Evolutionary conservation across 169 alveolate species (phyloP), one percentile per base, ranked within the genome.

Genomic region (Blepharisma undulans): DNA sequence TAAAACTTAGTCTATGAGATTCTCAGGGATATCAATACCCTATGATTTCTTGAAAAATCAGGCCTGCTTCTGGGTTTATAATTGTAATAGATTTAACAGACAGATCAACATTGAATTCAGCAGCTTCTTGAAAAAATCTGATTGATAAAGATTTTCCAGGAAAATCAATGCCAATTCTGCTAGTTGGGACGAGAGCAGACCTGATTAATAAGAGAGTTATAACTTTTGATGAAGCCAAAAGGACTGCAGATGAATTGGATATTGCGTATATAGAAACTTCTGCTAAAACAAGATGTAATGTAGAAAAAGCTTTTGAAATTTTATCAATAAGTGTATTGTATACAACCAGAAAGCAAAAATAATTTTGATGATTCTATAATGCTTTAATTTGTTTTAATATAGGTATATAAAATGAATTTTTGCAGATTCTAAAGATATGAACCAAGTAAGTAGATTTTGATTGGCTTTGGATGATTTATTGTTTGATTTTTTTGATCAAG

Each of bases 131-230:
- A 48, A 48, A 5, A 48, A 48, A 18, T 3, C 1, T 10, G 66
- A 2, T 48, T 2, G 14, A 48, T 2, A 0, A 1, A 18, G 14
- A 48, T 1, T 18, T 48, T 48, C 66, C 66, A 5, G 66, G 0
- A 48, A 98, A 99, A 33, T 97, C 98, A 90, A 98, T 98, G 97
- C 98, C 98, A 78, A 97, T 99, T 77, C 29, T 32, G 5, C 96
- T 98, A 61, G 98, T 99, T 74, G 99, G 99, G 34, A 98, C 98
- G 92, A 99, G 98, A 94, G 93, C 98, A 81, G 99, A 99, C 93
- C 96, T 98, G 78, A 99, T 97, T 87, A 93, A 98, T 25, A 84
- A 93, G 76, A 96, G 99, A 93, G 98, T 97, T 93, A 99, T 99
- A 32, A 97, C 98, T 30, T 76, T 7, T 78, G 86, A 78, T 29